Base-by-base conservation (phyloP, 2,329 filamentous ascomycete genomes). In the Epichloe sylvatica region DNA sequence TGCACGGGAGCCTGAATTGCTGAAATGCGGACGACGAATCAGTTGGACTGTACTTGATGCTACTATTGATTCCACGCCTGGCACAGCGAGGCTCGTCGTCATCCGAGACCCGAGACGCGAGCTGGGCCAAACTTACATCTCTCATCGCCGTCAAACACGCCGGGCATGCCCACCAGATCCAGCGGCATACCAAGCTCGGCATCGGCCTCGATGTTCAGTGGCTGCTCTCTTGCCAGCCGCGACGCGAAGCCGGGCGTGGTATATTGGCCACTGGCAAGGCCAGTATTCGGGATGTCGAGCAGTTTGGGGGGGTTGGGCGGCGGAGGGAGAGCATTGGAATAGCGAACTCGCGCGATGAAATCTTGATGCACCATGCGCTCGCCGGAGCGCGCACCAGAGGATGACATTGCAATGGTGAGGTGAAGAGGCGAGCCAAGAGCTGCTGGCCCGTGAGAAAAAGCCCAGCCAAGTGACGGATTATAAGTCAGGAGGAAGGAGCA, bases 101-200 rank as follows among this genome's bases (percentile, higher is more conserved):
- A 30, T 30, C 30, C 30, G 30, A 30, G 30, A 30, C 30, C 30
- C 30, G 30, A 30, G 30, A 30, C 30, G 30, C 30, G 8, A 30
- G 30, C 30, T 30, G 30, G 30, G 30, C 9, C 30, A 39, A 36
- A 57, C 62, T 65, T 75, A 96, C 90, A 88, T 69, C 84, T 84
- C 72, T 97, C 91, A 65, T 97, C 89, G 51, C 90, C 91, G 60
- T 97, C 83, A 62, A 97, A 96, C 51, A 97, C 83, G 33, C 90
- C 89, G 6, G 91, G 91, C 71, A 97, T 87, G 60, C 92, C 92
- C 51, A 97, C 85, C 57, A 98, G 71, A 65, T 97, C 91, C 63
- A 98, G 81, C 52, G 90, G 89, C 92, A 98, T 97, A 51, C 92
- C 92, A 58, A 97, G 78, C 72, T 98, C 92, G 8, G 90, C 92